Percentiles rank a stretch among this genome's conserved stretches.
These are phyloP conservation scores for Apophysomyces sp. DNA, from an alignment of 371 early-diverging fungal genomes.

Conservation along the genomic window DNA sequence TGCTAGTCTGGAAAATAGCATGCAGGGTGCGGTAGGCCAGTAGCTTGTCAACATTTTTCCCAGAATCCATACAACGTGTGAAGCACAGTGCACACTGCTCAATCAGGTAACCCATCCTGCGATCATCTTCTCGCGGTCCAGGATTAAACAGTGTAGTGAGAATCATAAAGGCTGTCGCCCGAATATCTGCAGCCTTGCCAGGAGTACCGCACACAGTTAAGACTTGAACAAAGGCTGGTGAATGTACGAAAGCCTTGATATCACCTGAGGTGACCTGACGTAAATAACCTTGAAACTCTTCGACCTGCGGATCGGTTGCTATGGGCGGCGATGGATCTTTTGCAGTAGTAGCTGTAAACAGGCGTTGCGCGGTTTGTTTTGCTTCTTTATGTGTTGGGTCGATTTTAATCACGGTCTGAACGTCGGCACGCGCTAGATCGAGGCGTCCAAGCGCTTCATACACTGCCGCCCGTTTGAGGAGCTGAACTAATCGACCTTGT, in stretches of 20 bases:
- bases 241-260: constrained; percentile 25
- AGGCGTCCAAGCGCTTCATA: constrained; percentile 27
- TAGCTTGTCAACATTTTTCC: constrained; percentile 39
- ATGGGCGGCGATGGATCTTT: not conserved
- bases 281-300: constrained; percentile 20
- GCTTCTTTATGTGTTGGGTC: constrained; percentile 36
- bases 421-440: constrained; percentile 37
- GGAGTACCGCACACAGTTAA: constrained; percentile 35
- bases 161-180: constrained; percentile 37
- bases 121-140: constrained; percentile 21
- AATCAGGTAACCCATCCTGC: constrained; percentile 34
- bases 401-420: constrained; percentile 33
- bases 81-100: constrained; percentile 43
- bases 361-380: constrained; percentile 21
- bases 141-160: constrained; percentile 38
- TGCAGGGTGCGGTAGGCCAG: constrained; percentile 58
- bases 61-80: constrained; percentile 37
- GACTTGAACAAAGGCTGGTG: constrained; percentile 29
- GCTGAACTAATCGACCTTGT: constrained; percentile 10
- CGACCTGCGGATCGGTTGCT: constrained; percentile 7
- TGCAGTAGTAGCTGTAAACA: constrained; percentile 5
- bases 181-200: constrained; percentile 18
- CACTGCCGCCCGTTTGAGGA: constrained; percentile 36
- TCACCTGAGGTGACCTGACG: constrained; percentile 7
- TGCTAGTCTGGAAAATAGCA: constrained; percentile 62